Conservation (phyloP, 2,329 filamentous ascomycete genomes). For the Diaporthe ampelina region DNA sequence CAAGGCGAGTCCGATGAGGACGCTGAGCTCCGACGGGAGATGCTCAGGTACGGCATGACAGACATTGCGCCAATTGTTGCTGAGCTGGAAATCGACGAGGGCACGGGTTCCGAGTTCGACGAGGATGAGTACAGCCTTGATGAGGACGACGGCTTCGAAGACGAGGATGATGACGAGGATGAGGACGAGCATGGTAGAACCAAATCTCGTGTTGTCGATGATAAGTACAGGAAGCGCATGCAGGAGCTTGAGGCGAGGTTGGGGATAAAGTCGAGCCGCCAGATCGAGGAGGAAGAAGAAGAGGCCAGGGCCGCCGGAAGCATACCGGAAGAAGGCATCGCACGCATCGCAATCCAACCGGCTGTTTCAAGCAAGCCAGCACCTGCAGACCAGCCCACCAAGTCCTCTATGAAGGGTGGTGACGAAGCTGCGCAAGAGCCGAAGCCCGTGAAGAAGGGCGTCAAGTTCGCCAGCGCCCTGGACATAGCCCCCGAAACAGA, state of each 20-base stretch:
- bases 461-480: slow-evolving; percentile 82
- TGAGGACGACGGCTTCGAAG: slow-evolving; percentile 63
- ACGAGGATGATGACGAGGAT: slow-evolving; percentile 74
- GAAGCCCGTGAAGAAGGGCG: slow-evolving; percentile 68
- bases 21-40: slow-evolving; percentile 83
- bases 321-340: slow-evolving; percentile 63
- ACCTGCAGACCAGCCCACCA: slow-evolving; percentile 47
- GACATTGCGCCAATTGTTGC: slow-evolving; percentile 94
- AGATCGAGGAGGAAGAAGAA: slow-evolving; percentile 52
- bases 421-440: slow-evolving; percentile 40
- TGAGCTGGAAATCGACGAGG: slow-evolving; percentile 86
- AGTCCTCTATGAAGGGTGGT: slow-evolving; percentile 47
- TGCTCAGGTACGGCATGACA: slow-evolving; percentile 90
- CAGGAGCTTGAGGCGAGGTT: slow-evolving; percentile 84
- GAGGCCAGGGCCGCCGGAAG: slow-evolving; percentile 8
- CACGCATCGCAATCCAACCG: slow-evolving; percentile 66
- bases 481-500: slow-evolving; percentile 72
- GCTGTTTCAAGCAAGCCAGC: slow-evolving; percentile 31
- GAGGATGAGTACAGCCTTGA: slow-evolving; percentile 53
- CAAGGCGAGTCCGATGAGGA: slow-evolving; percentile 85
- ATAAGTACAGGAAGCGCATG: slow-evolving; percentile 87
- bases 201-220: slow-evolving; percentile 75
- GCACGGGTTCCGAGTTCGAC: slow-evolving; percentile 35
- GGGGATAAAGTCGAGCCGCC: slow-evolving; percentile 65
- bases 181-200: slow-evolving; percentile 83